A percentile compares a stretch with the other conserved stretches of the same genome.
phyloP scores from a whole-genome alignment of 2,329 filamentous ascomycete genomes.

The Talaromyces sp. region DNA sequence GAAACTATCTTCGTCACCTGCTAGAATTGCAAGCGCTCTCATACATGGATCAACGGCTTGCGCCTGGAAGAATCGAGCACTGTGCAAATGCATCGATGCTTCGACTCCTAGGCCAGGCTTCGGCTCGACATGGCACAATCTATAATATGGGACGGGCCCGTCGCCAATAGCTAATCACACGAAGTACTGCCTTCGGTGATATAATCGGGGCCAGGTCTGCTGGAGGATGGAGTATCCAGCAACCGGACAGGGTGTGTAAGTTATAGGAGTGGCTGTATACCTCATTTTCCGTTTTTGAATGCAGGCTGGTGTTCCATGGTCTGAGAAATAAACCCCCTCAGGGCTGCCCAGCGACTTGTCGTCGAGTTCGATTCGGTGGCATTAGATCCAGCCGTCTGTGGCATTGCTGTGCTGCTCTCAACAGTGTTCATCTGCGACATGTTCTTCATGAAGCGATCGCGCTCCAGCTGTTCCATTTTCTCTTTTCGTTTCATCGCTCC shows the following conservation, averaged over 20 bases:
- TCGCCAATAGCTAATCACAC: neutral
- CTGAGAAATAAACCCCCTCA: constrained; percentile 75
- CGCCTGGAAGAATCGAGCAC: neutral
- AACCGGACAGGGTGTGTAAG: neutral
- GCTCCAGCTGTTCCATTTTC: constrained; percentile 71
- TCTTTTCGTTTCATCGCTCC: constrained; percentile 82
- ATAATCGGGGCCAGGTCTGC: neutral
- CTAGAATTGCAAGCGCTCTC: neutral
- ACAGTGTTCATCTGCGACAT: constrained; percentile 65
- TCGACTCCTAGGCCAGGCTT: neutral
- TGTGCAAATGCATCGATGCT: neutral
- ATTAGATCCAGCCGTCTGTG: constrained; percentile 18
- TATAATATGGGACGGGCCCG: neutral
- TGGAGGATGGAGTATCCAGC: neutral
- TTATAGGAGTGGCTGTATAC: neutral
- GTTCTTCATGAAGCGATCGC: constrained; percentile 76
- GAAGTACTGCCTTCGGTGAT: neutral
- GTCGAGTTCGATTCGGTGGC: constrained; percentile 29
- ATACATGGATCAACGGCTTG: neutral
- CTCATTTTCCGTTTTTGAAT: constrained; percentile 44
- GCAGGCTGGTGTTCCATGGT: constrained; percentile 87
- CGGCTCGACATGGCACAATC: neutral
- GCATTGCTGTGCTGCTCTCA: constrained; percentile 14
- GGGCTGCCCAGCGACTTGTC: constrained; percentile 67
- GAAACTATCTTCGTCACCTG: neutral